phyloP scores from a whole-genome alignment of 345 rosid species.

The thale cress (Arabidopsis thaliana) region TAIR10.1 NC_003074.8:17149001-17149500 shows the following conservation, averaged over 20 bases:
- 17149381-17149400: neutral
- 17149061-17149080: constrained; percentile 41
- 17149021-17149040: constrained; percentile 4
- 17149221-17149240: constrained; percentile 63
- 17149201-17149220: constrained; percentile 38
- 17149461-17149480: constrained; percentile 4
- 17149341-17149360: constrained; percentile 10
- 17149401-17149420: constrained; percentile 7
- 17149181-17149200: constrained; percentile 57
- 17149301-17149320: neutral
- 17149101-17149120: constrained; percentile 32
- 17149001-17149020: neutral
- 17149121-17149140: constrained; percentile 26
- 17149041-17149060: neutral
- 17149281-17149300: constrained; percentile 48
- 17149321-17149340: constrained; percentile 28
- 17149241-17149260: constrained; percentile 52
- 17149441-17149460: constrained; percentile 8
- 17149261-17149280: constrained; percentile 53
- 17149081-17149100: constrained; percentile 41
- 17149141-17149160: constrained; percentile 42
- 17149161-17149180: constrained; percentile 61
- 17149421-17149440: constrained; percentile 10
- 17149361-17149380: neutral
- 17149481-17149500: neutral